Evolutionary conservation across 73 alveolate genomes (phyloP).

Genomic region (Paramecium sexaurelia): DNA sequence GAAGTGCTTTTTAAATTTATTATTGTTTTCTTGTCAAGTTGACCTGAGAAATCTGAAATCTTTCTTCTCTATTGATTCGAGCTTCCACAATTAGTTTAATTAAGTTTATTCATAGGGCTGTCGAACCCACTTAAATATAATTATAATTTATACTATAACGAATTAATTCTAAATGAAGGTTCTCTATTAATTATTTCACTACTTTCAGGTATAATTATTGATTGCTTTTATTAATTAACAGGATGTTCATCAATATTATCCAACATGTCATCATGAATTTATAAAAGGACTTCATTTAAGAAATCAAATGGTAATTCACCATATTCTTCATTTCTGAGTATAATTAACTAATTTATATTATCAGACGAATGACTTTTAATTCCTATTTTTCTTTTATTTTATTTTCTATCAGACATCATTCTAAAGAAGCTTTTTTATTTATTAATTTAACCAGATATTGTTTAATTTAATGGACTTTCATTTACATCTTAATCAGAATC

Average conservation of each 20-base stretch:
- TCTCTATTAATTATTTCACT: constrained; percentile 17
- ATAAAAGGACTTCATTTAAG: constrained; percentile 20
- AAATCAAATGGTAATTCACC: constrained; percentile 48
- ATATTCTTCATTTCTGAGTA: constrained; percentile 39
- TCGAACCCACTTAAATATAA: constrained; percentile 1
- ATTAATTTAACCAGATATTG: background rate
- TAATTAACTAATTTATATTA: background rate
- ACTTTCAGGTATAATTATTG: constrained; percentile 11
- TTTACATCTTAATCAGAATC: constrained; percentile 19
- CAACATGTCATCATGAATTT: constrained; percentile 37
- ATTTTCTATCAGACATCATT: background rate
- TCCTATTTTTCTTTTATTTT: background rate
- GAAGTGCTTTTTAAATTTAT: background rate
- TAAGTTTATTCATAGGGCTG: constrained; percentile 9
- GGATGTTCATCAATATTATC: background rate
- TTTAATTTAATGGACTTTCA: constrained; percentile 6
- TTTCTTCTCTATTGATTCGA: background rate
- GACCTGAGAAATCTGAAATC: background rate
- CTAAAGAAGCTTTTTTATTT: constrained; percentile 8
- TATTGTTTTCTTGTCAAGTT: background rate
- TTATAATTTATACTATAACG: background rate
- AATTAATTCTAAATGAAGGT: constrained; percentile 2
- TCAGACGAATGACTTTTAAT: constrained; percentile 37
- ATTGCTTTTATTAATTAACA: background rate
- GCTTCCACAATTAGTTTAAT: background rate